A percentile compares a stretch with the other conserved stretches of the same genome.
phyloP scores from a whole-genome alignment of 257 asterid genomes.

The Lithospermum erythrorhizon region DNA sequence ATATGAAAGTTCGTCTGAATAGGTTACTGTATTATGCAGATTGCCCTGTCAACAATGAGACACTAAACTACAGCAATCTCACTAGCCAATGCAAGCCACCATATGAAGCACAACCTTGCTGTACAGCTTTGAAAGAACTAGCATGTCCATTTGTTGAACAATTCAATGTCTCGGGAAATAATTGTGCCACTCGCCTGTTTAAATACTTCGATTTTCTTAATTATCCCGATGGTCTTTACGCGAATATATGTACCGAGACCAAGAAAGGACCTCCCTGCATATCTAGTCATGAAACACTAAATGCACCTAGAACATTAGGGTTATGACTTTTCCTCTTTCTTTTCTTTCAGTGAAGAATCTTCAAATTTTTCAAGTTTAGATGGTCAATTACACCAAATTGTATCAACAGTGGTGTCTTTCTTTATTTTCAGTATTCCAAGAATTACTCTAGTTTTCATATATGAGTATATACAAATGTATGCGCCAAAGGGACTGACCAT shows the following conservation, averaged over 20 bases:
- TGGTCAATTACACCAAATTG: background rate
- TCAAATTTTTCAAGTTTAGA: background rate
- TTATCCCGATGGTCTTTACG: background rate
- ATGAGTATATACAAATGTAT: background rate
- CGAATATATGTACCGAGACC: background rate
- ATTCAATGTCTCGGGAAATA: constrained; percentile 17
- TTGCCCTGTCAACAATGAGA: constrained; percentile 32
- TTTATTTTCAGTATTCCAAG: constrained; percentile 8
- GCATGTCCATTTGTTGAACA: constrained; percentile 29
- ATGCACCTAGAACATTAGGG: background rate
- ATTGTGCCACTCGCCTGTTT: constrained; percentile 4
- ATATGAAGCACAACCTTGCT: constrained; percentile 21
- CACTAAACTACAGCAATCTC: constrained; percentile 31
- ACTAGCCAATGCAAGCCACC: constrained; percentile 40
- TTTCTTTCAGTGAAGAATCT: background rate
- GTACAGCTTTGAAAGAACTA: constrained; percentile 23
- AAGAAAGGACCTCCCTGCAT: background rate
- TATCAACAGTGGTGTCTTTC: background rate
- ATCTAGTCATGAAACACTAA: background rate
- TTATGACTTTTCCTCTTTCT: background rate
- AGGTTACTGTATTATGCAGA: constrained; percentile 10
- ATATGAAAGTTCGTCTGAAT: no score
- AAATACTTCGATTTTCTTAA: background rate
- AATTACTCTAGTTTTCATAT: background rate
- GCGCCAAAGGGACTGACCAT: background rate